Percentiles rank a stretch among this genome's conserved stretches.
Evolutionary conservation across 495 filamentous ascomycete genomes (phyloP).

Genomic region (Darksidea phi): DNA sequence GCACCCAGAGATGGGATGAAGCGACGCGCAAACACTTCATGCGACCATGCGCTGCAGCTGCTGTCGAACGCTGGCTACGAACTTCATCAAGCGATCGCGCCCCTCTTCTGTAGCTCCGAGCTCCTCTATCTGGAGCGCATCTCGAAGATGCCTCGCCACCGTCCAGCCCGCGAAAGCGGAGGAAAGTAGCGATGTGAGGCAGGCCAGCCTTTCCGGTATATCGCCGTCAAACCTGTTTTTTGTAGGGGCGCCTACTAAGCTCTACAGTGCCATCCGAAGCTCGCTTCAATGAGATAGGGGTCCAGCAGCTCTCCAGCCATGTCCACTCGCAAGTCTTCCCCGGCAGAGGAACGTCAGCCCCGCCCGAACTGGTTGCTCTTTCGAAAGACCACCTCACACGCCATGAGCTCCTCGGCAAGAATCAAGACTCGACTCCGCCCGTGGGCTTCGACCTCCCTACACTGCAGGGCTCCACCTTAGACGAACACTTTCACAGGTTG

Average conservation of each 20-base stretch:
- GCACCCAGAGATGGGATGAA: slow-evolving; percentile 13
- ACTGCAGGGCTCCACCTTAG: slow-evolving; percentile 76
- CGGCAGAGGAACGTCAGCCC: slow-evolving; percentile 54
- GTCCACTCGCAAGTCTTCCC: slow-evolving; percentile 82
- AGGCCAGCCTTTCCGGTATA: slow-evolving; percentile 19
- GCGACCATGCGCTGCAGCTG: slow-evolving; percentile 28
- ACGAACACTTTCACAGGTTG: slow-evolving; percentile 93
- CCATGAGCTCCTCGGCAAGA: slow-evolving; percentile 90
- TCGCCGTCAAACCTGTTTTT: background rate
- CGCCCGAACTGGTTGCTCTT: slow-evolving; percentile 70
- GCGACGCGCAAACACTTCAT: slow-evolving; percentile 12
- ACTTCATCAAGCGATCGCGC: slow-evolving; percentile 14
- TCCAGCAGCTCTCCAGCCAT: slow-evolving; percentile 84
- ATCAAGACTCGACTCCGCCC: slow-evolving; percentile 68
- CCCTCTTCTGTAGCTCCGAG: background rate
- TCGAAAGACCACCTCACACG: slow-evolving; percentile 78
- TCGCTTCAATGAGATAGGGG: slow-evolving; percentile 86
- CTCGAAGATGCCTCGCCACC: slow-evolving; percentile 27
- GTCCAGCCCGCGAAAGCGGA: background rate
- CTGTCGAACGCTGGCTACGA: slow-evolving; percentile 13
- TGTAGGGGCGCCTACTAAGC: background rate
- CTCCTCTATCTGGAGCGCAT: slow-evolving; percentile 13
- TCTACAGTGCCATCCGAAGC: slow-evolving; percentile 55
- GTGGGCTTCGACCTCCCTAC: slow-evolving; percentile 81
- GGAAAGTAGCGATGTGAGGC: slow-evolving; percentile 1